These are phyloP conservation scores for Marvania coccoides DNA, from an alignment of 139 green algal species.

Conservation along the genomic window DNA sequence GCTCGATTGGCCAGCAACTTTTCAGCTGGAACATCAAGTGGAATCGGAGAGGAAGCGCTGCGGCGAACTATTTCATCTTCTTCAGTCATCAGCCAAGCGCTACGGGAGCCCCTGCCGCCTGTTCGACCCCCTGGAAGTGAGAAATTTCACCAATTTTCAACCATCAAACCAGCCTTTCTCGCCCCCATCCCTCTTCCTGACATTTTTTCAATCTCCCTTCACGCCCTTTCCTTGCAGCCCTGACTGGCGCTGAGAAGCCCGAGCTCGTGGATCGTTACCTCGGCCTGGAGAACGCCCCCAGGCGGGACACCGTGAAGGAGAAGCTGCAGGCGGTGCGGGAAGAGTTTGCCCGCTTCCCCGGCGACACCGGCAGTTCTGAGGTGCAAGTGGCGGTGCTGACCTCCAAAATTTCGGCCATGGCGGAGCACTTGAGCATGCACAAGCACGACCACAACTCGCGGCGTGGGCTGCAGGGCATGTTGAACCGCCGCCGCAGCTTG, in stretches of 20 bases:
- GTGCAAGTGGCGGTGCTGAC: slow-evolving; percentile 49
- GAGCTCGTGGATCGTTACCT: slow-evolving; percentile 30
- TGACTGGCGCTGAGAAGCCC: neutral
- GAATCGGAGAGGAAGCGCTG: no score
- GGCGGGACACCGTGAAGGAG: neutral
- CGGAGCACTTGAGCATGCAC: slow-evolving; percentile 36
- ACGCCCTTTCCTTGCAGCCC: no score
- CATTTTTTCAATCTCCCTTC: no score
- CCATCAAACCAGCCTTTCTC: no score
- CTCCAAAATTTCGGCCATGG: slow-evolving; percentile 30
- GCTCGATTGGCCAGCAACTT: no score
- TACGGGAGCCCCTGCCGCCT: neutral
- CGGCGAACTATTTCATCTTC: no score
- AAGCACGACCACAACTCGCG: slow-evolving; percentile 36
- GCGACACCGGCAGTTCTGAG: slow-evolving; percentile 46
- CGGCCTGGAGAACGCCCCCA: slow-evolving; percentile 1
- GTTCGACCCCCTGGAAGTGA: neutral
- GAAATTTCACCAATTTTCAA: neutral
- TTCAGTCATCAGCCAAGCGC: no score
- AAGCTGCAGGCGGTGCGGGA: slow-evolving; percentile 7
- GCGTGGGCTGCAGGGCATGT: slow-evolving; percentile 35
- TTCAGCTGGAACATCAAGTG: no score
- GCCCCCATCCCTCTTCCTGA: no score
- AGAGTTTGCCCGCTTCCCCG: slow-evolving; percentile 35
- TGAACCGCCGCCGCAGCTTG: slow-evolving; percentile 40